Conservation (phyloP, 169 alveolate species). For the Plasmodium inui region DNA sequence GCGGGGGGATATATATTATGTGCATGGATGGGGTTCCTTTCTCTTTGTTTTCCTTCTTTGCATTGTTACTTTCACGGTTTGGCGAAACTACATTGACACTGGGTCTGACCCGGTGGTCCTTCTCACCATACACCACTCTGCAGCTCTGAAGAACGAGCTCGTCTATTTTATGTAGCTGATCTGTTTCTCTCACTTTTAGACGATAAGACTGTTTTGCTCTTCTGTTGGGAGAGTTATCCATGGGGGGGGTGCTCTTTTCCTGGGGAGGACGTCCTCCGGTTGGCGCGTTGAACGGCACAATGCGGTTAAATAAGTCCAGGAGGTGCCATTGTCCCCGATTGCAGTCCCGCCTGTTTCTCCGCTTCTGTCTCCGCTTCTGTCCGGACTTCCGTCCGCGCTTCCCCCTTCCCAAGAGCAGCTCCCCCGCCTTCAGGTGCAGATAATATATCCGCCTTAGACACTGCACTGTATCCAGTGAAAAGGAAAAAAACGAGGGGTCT, state of each 20-base stretch:
- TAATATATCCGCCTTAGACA: conserved; percentile 16
- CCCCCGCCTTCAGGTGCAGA: conserved; percentile 8
- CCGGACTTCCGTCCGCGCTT: background rate
- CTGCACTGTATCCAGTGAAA: conserved; percentile 22
- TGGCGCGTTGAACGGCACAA: background rate
- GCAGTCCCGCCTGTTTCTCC: background rate
- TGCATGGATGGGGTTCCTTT: background rate
- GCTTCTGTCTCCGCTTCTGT: background rate
- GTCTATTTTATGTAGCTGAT: background rate
- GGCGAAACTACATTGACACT: background rate
- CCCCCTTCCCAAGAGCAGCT: background rate
- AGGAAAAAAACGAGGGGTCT: background rate
- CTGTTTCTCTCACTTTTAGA: background rate
- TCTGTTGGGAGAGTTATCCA: background rate
- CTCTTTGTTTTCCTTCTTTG: background rate
- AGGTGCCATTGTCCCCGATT: background rate
- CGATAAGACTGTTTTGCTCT: background rate
- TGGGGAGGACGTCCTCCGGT: background rate
- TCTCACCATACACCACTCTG: background rate
- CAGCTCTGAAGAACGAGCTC: conserved; percentile 2
- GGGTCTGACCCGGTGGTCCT: background rate
- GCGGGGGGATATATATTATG: conserved; percentile 40
- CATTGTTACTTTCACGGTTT: background rate
- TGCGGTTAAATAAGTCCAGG: background rate
- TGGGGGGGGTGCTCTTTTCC: background rate